Base-by-base conservation (phyloP, 2,329 filamentous ascomycete genomes). In the Gnomoniopsis smithogilvyi region DNA sequence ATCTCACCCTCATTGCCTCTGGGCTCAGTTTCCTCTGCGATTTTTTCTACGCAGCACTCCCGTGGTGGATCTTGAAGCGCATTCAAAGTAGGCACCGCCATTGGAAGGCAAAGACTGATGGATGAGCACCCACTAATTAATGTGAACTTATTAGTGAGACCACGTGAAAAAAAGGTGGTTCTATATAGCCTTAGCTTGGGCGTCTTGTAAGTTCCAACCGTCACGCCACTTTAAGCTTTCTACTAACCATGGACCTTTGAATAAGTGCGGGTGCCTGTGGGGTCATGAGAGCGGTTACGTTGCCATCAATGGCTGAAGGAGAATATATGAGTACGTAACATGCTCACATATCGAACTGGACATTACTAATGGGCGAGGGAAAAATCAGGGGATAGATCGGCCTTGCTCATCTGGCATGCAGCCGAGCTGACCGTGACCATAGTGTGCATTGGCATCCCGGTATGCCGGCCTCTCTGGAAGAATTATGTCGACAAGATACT, bases 341-440 rank as follows among this genome's bases (percentile, higher is more conserved):
- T 1, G 2, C 24, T 12, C 3, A 3, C 1, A 1, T 12, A 19
- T 21, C 7, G 6, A 30, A 21, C 1, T 15, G n/a, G 6, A 4
- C 15, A 10, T 45, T 3, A n/a, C 46, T 56, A 45, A 56, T 17
- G 21, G n/a, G n/a, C n/a, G n/a, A 17, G 6, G 12, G 3, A 3
- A n/a, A 45, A 3, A 10, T 2, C 12, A 57, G 54, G 54, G 6
- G 54, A 57, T 6, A 45, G 54, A n/a, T 22, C 30, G 19, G 17
- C 48, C 2, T 34, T 57, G 3, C 21, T 57, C n/a, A 45, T 57
- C 17, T 57, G 54, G 54, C 54, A 57, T 19, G 54, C 54, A 6
- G 54, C 54, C 1, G 54, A 57, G 54, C 36, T 57, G 2, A 57
- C 54, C 8, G 54, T 57, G 2, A 57, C 54, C 8, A 57, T 57